These are phyloP conservation scores for Aaosphaeria arxii DNA, from an alignment of 2,329 filamentous ascomycete genomes.

Conservation along the genomic window DNA sequence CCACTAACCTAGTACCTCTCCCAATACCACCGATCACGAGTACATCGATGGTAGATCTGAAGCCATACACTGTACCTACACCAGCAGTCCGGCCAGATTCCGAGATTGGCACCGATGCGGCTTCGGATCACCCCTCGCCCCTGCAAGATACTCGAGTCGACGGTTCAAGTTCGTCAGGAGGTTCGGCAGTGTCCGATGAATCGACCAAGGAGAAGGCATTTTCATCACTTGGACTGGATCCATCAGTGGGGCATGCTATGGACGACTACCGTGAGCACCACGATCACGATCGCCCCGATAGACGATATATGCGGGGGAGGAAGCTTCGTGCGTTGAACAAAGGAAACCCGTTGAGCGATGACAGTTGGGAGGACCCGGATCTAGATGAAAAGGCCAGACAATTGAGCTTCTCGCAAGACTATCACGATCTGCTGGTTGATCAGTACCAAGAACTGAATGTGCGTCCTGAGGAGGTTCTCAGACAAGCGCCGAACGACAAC, in stretches of 20 bases:
- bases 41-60: not conserved
- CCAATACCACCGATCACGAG: not conserved
- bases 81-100: not conserved
- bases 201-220: constrained; percentile 21
- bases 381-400: constrained; percentile 18
- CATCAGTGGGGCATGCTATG: not conserved
- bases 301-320: constrained; percentile 10
- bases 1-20: not conserved
- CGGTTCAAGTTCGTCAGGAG: not conserved
- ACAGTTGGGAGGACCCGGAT: constrained; percentile 14
- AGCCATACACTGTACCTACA: not conserved
- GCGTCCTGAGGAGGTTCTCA: constrained; percentile 5
- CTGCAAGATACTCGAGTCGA: not conserved
- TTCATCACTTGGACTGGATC: constrained; percentile 15
- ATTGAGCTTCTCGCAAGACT: constrained; percentile 28
- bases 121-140: not conserved
- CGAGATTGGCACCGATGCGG: not conserved
- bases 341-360: constrained; percentile 9
- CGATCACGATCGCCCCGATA: constrained; percentile 1
- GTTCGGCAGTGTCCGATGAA: constrained; percentile 11
- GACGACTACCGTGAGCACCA: not conserved
- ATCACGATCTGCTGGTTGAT: constrained; percentile 23
- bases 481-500: constrained; percentile 1
- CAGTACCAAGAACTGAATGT: constrained; percentile 18
- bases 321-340: constrained; percentile 11